Evolutionary conservation across 179 eudicot species (phyloP).

Genomic region (Drosera spatulata): DNA sequence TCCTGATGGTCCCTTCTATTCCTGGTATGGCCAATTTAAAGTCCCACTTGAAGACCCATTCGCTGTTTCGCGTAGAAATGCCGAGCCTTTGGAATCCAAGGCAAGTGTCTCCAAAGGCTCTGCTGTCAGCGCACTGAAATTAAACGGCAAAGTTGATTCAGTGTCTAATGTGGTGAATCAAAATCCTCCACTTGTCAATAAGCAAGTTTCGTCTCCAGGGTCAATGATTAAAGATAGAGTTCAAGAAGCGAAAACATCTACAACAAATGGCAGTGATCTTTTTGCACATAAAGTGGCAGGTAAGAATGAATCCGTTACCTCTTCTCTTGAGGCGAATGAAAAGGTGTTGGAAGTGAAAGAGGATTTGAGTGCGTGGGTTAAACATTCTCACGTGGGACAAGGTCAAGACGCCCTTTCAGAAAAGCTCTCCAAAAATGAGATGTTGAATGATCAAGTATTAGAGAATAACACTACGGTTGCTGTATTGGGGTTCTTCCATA

Average conservation of each 20-base stretch:
- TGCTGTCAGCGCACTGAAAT: slow-evolving; percentile 9
- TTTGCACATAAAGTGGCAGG: not conserved
- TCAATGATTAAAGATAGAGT: slow-evolving; percentile 10
- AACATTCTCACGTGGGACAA: not conserved
- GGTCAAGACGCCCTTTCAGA: not conserved
- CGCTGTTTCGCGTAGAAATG: slow-evolving; percentile 18
- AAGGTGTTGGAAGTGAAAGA: slow-evolving; percentile 6
- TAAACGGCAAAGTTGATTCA: slow-evolving; percentile 14
- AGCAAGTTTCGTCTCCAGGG: slow-evolving; percentile 12
- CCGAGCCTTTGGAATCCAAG: slow-evolving; percentile 12
- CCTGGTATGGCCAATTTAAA: slow-evolving; percentile 89
- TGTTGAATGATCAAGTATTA: not conserved
- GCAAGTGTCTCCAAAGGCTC: slow-evolving; percentile 9
- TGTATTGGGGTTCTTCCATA: slow-evolving; percentile 21
- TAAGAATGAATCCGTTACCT: slow-evolving; percentile 8
- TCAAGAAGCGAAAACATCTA: not conserved
- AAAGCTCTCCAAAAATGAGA: not conserved
- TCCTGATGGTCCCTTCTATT: slow-evolving; percentile 90
- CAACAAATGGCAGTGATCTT: not conserved
- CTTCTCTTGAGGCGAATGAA: slow-evolving; percentile 8
- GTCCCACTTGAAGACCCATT: slow-evolving; percentile 75
- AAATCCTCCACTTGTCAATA: slow-evolving; percentile 11
- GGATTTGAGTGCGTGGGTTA: not conserved
- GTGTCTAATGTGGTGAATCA: slow-evolving; percentile 12
- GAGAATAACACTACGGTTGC: slow-evolving; percentile 8